Percentiles rank a stretch among this genome's conserved stretches.
These are phyloP conservation scores for Ustilago trichophora DNA, from an alignment of 1,284 basidiomycete genomes.

Conservation along the genomic window DNA sequence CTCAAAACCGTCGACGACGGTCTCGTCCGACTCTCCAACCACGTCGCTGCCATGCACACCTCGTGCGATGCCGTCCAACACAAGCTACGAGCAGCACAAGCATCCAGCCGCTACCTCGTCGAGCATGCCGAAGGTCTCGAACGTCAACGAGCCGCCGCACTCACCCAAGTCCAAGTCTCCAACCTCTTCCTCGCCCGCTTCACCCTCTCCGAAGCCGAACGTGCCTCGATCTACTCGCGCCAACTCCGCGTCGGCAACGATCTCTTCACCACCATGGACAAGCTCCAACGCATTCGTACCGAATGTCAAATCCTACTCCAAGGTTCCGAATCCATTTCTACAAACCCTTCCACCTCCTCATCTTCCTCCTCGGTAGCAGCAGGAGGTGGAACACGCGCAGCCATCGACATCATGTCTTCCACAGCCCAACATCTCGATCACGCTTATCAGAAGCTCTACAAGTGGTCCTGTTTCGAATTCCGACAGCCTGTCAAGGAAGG, in stretches of 20 bases:
- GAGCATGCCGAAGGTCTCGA: slow-evolving; percentile 44
- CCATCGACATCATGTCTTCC: slow-evolving; percentile 78
- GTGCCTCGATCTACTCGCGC: slow-evolving; percentile 77
- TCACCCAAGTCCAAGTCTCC: slow-evolving; percentile 74
- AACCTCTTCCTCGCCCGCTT: slow-evolving; percentile 83
- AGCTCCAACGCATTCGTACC: slow-evolving; percentile 80
- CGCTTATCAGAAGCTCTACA: slow-evolving; percentile 86
- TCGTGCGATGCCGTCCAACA: slow-evolving; percentile 37
- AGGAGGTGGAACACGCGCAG: slow-evolving; percentile 39
- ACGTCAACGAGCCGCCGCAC: slow-evolving; percentile 18
- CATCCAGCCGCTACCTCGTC: slow-evolving; percentile 41
- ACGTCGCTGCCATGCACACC: slow-evolving; percentile 29
- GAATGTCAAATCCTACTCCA: slow-evolving; percentile 87
- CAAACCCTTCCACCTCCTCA: slow-evolving; percentile 72
- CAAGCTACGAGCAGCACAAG: slow-evolving; percentile 17
- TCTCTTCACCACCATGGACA: slow-evolving; percentile 87
- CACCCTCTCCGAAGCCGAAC: slow-evolving; percentile 79
- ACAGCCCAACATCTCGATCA: slow-evolving; percentile 79
- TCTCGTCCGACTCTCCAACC: slow-evolving; percentile 33
- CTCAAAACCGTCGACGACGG: slow-evolving; percentile 85
- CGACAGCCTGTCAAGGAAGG: slow-evolving; percentile 70
- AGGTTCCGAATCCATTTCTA: slow-evolving; percentile 76
- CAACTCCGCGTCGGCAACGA: slow-evolving; percentile 77
- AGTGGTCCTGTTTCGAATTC: slow-evolving; percentile 87
- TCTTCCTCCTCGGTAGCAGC: slow-evolving; percentile 79